A percentile compares a stretch with the other conserved stretches of the same genome.
Evolutionary conservation across 148 eudicot genomes (phyloP).

Genomic region (Beta vulgaris): DNA sequence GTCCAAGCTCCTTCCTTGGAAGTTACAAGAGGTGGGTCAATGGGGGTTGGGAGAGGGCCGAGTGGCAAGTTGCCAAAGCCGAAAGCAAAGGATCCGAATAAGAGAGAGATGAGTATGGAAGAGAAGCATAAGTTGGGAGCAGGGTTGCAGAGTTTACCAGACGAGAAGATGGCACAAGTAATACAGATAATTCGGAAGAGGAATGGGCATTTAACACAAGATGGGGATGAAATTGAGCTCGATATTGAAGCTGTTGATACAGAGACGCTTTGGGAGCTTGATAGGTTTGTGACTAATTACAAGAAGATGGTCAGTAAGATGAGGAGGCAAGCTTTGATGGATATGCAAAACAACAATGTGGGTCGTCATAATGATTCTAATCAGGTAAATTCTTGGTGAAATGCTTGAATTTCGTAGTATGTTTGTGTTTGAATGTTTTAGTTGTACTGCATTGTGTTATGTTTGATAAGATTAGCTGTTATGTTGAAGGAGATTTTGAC

Average conservation of each 20-base stretch:
- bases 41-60: slow-evolving; percentile 24
- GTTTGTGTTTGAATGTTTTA: background rate
- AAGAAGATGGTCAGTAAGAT: slow-evolving; percentile 80
- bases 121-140: slow-evolving; percentile 74
- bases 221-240: slow-evolving; percentile 89
- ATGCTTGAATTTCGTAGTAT: background rate
- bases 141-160: slow-evolving; percentile 74
- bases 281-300: slow-evolving; percentile 79
- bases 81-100: slow-evolving; percentile 68
- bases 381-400: slow-evolving; percentile 20
- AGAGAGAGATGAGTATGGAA: slow-evolving; percentile 71
- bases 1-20: slow-evolving; percentile 14
- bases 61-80: slow-evolving; percentile 70
- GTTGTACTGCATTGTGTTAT: background rate
- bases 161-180: slow-evolving; percentile 79
- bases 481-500: background rate
- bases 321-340: slow-evolving; percentile 63
- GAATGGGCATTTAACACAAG: slow-evolving; percentile 61
- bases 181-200: slow-evolving; percentile 76
- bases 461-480: background rate
- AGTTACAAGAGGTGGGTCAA: slow-evolving; percentile 19
- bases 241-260: slow-evolving; percentile 82
- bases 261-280: slow-evolving; percentile 91
- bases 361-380: slow-evolving; percentile 16
- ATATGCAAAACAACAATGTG: slow-evolving; percentile 29